These are phyloP conservation scores for Rosa persica DNA, from an alignment of 306 rosid species.

Conservation along the genomic window DNA sequence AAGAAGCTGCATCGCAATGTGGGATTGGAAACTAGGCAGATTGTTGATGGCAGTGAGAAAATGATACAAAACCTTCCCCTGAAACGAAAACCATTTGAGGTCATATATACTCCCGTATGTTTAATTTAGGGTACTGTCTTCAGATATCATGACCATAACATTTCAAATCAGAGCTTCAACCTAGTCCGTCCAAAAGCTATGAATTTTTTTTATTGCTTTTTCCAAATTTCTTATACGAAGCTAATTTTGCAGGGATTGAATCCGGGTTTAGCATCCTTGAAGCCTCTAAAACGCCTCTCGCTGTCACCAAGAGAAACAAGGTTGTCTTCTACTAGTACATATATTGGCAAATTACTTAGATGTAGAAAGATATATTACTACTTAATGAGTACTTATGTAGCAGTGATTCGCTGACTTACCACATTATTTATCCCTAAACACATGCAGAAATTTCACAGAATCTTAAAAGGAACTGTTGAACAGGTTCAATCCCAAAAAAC, in stretches of 20 bases:
- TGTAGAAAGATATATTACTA: background rate
- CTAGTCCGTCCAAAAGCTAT: background rate
- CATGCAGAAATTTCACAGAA: conserved; percentile 53
- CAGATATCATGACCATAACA: conserved; percentile 8
- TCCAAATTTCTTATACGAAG: conserved; percentile 23
- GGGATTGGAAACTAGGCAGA: conserved; percentile 37
- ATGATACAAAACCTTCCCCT: conserved; percentile 31
- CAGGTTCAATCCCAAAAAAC: conserved; percentile 43
- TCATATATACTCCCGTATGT: conserved; percentile 23
- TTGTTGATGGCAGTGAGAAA: conserved; percentile 40
- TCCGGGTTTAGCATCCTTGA: conserved; percentile 51
- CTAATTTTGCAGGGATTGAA: conserved; percentile 51
- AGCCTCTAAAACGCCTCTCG: conserved; percentile 60
- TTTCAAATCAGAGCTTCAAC: conserved; percentile 25
- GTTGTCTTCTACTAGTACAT: conserved; percentile 34
- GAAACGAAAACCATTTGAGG: conserved; percentile 74
- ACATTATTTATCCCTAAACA: conserved; percentile 29
- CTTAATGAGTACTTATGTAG: background rate
- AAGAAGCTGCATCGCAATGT: conserved; percentile 33
- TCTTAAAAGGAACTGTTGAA: conserved; percentile 41
- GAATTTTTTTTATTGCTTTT: conserved; percentile 12
- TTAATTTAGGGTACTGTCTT: conserved; percentile 3
- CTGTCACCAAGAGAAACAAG: conserved; percentile 55
- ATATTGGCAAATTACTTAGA: background rate
- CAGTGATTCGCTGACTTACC: conserved; percentile 8